Percentiles rank a stretch among this genome's conserved stretches.
Evolutionary conservation across 176 grass and related monocot genomes (phyloP).

Genomic region (Chrysopogon serrulatus): DNA sequence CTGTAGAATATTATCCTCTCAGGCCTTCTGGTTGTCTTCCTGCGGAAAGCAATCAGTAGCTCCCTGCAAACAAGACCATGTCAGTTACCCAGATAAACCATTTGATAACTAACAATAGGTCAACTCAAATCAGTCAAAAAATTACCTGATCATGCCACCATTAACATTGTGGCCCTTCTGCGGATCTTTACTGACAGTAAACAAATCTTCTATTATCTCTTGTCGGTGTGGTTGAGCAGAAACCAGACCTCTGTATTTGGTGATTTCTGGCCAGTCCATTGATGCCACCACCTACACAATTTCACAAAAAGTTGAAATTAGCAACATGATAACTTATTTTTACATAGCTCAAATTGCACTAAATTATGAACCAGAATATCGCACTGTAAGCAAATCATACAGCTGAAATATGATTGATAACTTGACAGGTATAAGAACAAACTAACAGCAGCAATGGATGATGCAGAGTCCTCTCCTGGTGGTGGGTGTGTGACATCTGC

Average conservation of each 20-base stretch:
- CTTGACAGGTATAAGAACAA: neutral
- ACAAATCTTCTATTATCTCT: conserved; percentile 65
- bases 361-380: neutral
- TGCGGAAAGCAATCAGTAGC: conserved; percentile 39
- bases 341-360: neutral
- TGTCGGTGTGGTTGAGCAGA: conserved; percentile 31
- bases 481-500: conserved; percentile 76
- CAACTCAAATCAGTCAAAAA: neutral
- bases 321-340: neutral
- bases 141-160: conserved; percentile 54
- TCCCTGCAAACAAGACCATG: conserved; percentile 37
- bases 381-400: neutral
- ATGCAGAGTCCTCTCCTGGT: no score
- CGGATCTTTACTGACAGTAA: conserved; percentile 30
- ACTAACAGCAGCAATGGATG: no score
- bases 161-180: neutral
- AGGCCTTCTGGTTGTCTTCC: conserved; percentile 21
- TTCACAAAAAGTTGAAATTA: neutral
- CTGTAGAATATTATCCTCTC: conserved; percentile 63
- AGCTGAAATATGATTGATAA: neutral
- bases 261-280: conserved; percentile 79
- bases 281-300: conserved; percentile 58
- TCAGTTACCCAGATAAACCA: neutral
- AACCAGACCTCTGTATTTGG: no score
- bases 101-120: neutral